Evolutionary conservation across 805 yeast genomes (phyloP), one percentile per base, ranked within the genome.

Genomic region (Citeromyces nyonsensis): DNA sequence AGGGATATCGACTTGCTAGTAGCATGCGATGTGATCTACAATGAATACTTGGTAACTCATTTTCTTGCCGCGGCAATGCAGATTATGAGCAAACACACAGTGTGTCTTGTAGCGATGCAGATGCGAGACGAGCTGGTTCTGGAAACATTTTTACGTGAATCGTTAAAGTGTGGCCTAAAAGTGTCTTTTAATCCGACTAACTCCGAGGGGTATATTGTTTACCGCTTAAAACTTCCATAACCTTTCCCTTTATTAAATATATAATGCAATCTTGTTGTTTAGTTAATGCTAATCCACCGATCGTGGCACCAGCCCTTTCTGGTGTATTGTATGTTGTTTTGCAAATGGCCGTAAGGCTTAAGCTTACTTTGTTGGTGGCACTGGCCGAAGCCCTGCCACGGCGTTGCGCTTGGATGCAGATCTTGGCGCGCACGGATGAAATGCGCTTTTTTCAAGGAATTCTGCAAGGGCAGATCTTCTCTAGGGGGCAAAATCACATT

Each of bases 21-120:
- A 7, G 79, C 80, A 0, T 69, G 76, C 41, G 85, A 76, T 44
- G 67, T 81, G 5, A 60, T 76, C 3, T 76, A 76, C 51, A 76
- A 76, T 42, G 77, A 69, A 34, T 74, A 54, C 40, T 49, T 77
- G 28, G 60, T 74, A 3, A 64, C 63, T 0, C 61, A 51, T 35
- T 62, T 76, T 36, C 49, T 73, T 10, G 44, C 48, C 5, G 58
- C 80, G 0, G 26, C 71, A 14, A 43, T 45, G 15, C 33, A 36
- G 15, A 37, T 69, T 14, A 47, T 64, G 47, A 56, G 53, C 3
- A 36, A 35, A 0, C 32, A 49, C 0, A 48, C 66, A 0, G 57
- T 55, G 4, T 54, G 58, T 0, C 42, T 66, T 3, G 42, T 75
- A 2, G 66, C 66, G 0, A 44, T 74, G 32, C 83, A 76, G 39